Evolutionary conservation across 805 yeast species (phyloP), one percentile per base, ranked within the genome.

Genomic region (Nakazawaea sp.): DNA sequence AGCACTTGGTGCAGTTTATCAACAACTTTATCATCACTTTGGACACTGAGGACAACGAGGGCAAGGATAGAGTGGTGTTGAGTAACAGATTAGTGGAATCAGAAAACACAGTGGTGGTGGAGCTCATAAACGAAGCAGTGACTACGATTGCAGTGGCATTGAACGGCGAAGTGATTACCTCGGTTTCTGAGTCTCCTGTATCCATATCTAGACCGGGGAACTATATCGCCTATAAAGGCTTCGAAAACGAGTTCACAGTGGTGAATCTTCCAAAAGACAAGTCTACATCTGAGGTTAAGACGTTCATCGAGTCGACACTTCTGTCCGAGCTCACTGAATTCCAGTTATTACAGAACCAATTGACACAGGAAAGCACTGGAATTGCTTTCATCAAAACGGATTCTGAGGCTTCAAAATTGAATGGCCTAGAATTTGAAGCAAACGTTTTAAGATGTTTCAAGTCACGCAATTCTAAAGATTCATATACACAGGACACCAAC

Each of bases 291-390:
- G n/a, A n/a, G n/a, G n/a, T n/a, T n/a, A n/a, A n/a, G n/a, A n/a
- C n/a, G n/a, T n/a, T n/a, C n/a, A n/a, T 54, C 55, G 61, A 8
- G 51, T 80, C 9, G 49, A 47, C 17, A 60, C 68, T 38, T 72
- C 35, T 6, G 18, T 8, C 72, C 0, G 42, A 48, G 13, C 45
- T 78, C 1, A 51, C 53, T 17, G 55, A 61, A 0, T 58, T 76
- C 27, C 62, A 65, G 27, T 46, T 75, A 15, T 45, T 77, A 12
- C 52, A 65, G 11, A 78, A 74, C 42, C 62, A 64, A 29, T 62
- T 68, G 5, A 60, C 76, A 3, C 68, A 66, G 32, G 66, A 64
- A n/a, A 66, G 78, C 1, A 58, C 64, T 42, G 87, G 87, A 1
- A 51, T 75, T 18, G 81, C 75, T 2, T 79, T 79, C 57, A 70